phyloP scores from a whole-genome alignment of 768 basidiomycete genomes.

The Leccinellum rugosiceps region DNA sequence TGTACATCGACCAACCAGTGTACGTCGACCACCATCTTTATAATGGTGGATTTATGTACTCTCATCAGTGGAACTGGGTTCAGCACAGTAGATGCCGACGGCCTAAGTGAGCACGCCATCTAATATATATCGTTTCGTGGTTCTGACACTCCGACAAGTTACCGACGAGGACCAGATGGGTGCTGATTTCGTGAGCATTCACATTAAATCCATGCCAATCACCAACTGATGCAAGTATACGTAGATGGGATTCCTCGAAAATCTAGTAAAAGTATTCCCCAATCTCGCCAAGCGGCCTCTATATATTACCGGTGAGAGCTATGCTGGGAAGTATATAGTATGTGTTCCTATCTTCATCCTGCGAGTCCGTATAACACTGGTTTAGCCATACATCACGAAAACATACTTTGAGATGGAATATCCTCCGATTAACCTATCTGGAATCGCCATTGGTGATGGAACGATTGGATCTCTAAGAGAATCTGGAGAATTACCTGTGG shows the following conservation, averaged over 20 bases:
- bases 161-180: conserved; percentile 62
- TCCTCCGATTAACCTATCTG: conserved; percentile 63
- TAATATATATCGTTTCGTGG: not conserved
- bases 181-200: conserved; percentile 37
- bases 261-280: conserved; percentile 73
- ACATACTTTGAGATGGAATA: conserved; percentile 56
- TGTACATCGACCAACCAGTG: conserved; percentile 34
- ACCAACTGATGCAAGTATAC: not conserved
- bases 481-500: conserved; percentile 53
- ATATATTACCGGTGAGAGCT: conserved; percentile 68
- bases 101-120: conserved; percentile 44
- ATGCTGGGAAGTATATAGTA: conserved; percentile 65
- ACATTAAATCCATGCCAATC: not conserved
- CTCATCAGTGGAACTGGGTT: conserved; percentile 53
- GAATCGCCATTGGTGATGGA: conserved; percentile 69
- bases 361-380: too few relatives aligned
- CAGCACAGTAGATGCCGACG: conserved; percentile 56
- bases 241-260: conserved; percentile 67
- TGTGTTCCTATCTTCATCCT: too few relatives aligned
- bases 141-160: conserved; percentile 31
- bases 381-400: conserved; percentile 75
- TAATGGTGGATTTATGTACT: not conserved
- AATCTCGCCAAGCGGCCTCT: conserved; percentile 61
- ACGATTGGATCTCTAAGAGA: conserved; percentile 46
- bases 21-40: conserved; percentile 11